Evolutionary conservation across 2,329 filamentous ascomycete genomes (phyloP).

Genomic region (Claviceps pazoutovae): DNA sequence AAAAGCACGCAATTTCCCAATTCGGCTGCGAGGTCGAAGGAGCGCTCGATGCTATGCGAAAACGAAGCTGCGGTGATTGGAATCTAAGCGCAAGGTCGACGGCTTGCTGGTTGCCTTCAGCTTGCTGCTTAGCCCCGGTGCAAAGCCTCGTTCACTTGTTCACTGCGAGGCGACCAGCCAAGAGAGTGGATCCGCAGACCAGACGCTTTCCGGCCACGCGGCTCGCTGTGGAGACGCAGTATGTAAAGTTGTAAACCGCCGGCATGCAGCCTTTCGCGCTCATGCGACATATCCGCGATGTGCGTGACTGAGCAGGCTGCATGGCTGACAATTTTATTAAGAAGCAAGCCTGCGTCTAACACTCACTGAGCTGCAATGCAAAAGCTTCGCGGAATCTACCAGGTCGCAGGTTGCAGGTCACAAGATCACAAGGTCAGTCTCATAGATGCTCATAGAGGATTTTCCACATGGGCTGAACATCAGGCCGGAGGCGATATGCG

Average conservation of each 20-base stretch:
- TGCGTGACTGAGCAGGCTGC: too few relatives aligned
- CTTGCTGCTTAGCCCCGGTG: not conserved
- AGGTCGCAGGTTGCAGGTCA: not conserved
- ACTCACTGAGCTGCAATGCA: too few relatives aligned
- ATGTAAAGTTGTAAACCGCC: too few relatives aligned
- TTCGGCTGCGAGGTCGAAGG: not conserved
- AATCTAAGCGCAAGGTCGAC: not conserved
- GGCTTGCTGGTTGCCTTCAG: not conserved
- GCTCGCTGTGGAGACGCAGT: too few relatives aligned
- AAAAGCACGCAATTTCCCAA: not conserved
- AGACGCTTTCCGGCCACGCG: too few relatives aligned
- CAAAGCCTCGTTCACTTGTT: not conserved
- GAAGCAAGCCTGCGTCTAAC: too few relatives aligned
- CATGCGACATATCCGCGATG: too few relatives aligned
- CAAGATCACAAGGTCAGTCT: not conserved
- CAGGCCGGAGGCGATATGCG: not conserved
- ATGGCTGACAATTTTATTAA: too few relatives aligned
- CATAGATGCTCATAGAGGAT: not conserved
- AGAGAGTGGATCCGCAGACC: not conserved
- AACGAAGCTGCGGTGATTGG: not conserved
- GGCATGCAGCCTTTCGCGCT: too few relatives aligned
- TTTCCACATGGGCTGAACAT: not conserved
- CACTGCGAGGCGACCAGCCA: not conserved
- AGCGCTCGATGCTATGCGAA: not conserved
- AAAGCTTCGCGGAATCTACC: not conserved